A percentile compares a stretch with the other conserved stretches of the same genome.
phyloP scores from a whole-genome alignment of 257 asterid genomes.

The Nicotiana noctiflora region DNA sequence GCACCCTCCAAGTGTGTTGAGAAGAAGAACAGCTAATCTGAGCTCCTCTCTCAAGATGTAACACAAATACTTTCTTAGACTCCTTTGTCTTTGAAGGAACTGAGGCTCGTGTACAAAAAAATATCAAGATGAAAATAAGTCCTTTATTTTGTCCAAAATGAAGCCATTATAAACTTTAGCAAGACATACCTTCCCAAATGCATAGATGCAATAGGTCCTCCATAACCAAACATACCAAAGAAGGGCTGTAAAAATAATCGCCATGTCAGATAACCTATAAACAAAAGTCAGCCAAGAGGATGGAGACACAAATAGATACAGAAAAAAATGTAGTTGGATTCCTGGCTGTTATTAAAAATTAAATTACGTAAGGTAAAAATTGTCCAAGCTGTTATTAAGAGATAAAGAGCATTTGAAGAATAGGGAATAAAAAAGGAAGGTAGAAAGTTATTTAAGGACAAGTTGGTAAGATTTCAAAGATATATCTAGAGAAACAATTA shows the following conservation, averaged over 20 bases:
- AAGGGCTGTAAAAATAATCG: too few relatives aligned
- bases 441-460: not conserved
- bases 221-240: too few relatives aligned
- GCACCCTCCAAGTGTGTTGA: conserved; percentile 61
- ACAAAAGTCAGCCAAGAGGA: too few relatives aligned
- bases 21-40: conserved; percentile 36
- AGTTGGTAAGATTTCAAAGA: not conserved
- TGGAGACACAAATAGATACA: too few relatives aligned
- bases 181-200: too few relatives aligned
- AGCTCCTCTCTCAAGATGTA: conserved; percentile 62
- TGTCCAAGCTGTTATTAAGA: too few relatives aligned
- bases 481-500: not conserved
- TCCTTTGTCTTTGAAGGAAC: conserved; percentile 61
- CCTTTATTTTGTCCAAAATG: not conserved
- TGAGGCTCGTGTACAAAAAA: conserved; percentile 35
- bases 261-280: too few relatives aligned
- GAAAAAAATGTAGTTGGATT: too few relatives aligned
- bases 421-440: not conserved
- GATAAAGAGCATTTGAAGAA: not conserved
- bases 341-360: too few relatives aligned
- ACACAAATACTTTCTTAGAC: conserved; percentile 42
- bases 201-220: too few relatives aligned
- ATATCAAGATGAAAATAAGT: not conserved
- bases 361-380: too few relatives aligned
- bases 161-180: too few relatives aligned